Evolutionary conservation across 2,329 filamentous ascomycete genomes (phyloP), one percentile per base, ranked within the genome.

Genomic region (Trichophyton rubrum): DNA sequence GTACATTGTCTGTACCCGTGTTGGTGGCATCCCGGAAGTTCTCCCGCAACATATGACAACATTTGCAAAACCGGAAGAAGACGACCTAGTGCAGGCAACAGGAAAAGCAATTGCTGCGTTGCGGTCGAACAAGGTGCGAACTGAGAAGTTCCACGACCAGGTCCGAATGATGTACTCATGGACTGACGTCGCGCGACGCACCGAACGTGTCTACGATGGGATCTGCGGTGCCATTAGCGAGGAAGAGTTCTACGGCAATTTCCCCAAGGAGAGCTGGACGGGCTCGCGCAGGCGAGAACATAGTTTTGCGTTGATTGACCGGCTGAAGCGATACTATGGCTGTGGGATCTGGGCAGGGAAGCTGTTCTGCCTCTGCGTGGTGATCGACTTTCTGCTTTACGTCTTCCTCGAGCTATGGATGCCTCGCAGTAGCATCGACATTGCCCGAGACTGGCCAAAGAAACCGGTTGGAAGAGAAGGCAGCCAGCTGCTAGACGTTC

Each of bases 101-200:
- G 88, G 89, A 17, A 87, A 86, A 66, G 93, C 95, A 17, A 97
- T 99, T 63, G 87, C 85, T 0, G 87, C 89, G 33, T 80, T 99
- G 60, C 85, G 92, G 51, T 87, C 87, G 4, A 92, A 91, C 66
- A 89, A 87, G 67, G 87, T 99, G 30, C 85, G 90, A 64, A 95
- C 93, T 0, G 92, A 97, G 71, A 84, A 87, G 47, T 99, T 99
- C 70, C 93, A 99, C 71, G 92, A 96, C 66, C 89, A 97, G 73
- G 93, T 99, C 64, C 90, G 92, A 73, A 89, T 88, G 77, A 97
- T 97, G 93, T 99, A 99, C 76, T 95, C 90, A 1, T 99, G 93
- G 93, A 89, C 89, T 30, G 92, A 99, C 71, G 92, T 99, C 30
- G 93, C 93, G 13, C 83, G 88, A 67, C 87, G 93, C 60, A 97